Evolutionary conservation across 1,284 basidiomycete species (phyloP).

Genomic region (Cerrena zonata): DNA sequence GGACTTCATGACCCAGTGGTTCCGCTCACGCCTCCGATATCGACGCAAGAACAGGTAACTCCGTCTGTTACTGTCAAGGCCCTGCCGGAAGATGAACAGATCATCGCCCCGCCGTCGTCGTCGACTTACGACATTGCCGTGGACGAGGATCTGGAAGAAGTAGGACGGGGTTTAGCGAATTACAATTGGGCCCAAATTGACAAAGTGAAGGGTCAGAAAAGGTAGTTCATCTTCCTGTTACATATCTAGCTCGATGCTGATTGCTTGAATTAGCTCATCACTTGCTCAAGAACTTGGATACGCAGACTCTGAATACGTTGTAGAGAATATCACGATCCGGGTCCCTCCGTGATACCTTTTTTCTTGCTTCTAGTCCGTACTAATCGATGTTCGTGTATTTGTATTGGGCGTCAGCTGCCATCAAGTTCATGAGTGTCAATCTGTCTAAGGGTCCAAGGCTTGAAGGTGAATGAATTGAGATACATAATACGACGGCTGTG

Average conservation of each 20-base stretch:
- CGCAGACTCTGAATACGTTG: constrained; percentile 93
- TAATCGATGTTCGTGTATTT: background rate
- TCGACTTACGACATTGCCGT: constrained; percentile 33
- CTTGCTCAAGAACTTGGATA: constrained; percentile 83
- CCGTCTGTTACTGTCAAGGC: constrained; percentile 19
- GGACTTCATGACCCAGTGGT: constrained; percentile 28
- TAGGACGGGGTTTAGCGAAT: constrained; percentile 90
- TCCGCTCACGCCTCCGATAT: background rate
- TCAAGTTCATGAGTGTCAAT: too few species aligned
- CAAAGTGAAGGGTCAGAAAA: constrained; percentile 84
- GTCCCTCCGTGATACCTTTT: constrained; percentile 28
- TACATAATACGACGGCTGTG: too few species aligned
- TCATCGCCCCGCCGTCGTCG: constrained; percentile 21
- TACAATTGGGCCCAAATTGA: constrained; percentile 92
- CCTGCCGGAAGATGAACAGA: constrained; percentile 28
- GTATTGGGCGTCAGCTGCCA: background rate
- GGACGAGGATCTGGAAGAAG: constrained; percentile 77
- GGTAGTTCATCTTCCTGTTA: constrained; percentile 43
- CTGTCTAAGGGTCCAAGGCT: too few species aligned
- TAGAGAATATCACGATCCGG: constrained; percentile 83
- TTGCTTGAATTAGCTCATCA: constrained; percentile 75
- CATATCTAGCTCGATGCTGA: constrained; percentile 45
- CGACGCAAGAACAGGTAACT: constrained; percentile 26
- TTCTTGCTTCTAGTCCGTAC: too few species aligned
- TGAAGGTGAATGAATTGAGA: too few species aligned